A percentile compares a stretch with the other conserved stretches of the same genome.
phyloP scores from a whole-genome alignment of 352 stramenopile species.

The Pythium myriotylum region DNA sequence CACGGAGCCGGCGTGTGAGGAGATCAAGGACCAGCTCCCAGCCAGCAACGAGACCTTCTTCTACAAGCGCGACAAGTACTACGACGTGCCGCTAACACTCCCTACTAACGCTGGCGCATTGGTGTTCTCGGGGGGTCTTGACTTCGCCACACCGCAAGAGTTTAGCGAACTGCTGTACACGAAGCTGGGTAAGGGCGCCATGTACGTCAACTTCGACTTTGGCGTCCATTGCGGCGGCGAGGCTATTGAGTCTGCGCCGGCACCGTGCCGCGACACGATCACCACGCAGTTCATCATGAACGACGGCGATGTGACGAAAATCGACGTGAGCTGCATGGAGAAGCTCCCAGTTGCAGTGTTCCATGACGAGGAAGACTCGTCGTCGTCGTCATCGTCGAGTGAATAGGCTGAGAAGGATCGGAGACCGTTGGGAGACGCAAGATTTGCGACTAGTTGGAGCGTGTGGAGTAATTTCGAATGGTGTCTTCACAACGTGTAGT shows the following conservation, averaged over 20 bases:
- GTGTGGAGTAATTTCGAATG: no score
- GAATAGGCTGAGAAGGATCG: no score
- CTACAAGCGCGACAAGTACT: constrained; percentile 30
- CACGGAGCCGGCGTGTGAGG: constrained; percentile 10
- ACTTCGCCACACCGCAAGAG: constrained; percentile 29
- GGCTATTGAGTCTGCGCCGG: neutral
- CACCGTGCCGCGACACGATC: constrained; percentile 25
- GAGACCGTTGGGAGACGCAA: no score
- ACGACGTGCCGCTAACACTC: constrained; percentile 15
- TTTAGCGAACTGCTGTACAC: constrained; percentile 23
- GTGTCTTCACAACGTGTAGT: no score
- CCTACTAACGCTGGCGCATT: constrained; percentile 24
- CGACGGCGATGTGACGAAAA: constrained; percentile 16
- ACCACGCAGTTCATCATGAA: constrained; percentile 26
- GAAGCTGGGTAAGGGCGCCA: constrained; percentile 10
- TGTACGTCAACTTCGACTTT: constrained; percentile 32
- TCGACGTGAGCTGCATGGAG: constrained; percentile 24
- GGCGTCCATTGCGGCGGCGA: constrained; percentile 24
- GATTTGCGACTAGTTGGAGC: no score
- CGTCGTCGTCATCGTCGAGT: no score
- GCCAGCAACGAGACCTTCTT: constrained; percentile 9
- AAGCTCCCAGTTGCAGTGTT: constrained; percentile 8
- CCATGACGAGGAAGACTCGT: no score
- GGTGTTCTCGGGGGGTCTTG: constrained; percentile 26
- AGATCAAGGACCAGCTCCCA: neutral